These are phyloP conservation scores for Moesziomyces sp. DNA, from an alignment of 1,284 basidiomycete species.

Conservation along the genomic window DNA sequence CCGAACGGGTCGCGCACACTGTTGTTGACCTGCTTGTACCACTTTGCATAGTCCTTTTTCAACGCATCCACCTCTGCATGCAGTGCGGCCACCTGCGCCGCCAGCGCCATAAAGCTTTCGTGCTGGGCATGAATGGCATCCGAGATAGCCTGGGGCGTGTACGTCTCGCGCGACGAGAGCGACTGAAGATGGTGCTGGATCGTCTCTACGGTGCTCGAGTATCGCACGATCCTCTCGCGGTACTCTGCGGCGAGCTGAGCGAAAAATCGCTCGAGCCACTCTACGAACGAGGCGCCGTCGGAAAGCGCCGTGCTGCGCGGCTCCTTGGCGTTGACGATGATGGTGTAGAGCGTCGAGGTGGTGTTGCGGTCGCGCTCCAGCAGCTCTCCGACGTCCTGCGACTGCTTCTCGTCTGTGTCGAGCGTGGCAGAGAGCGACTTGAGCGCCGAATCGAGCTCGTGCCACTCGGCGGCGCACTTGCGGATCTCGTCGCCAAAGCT, in stretches of 20 bases:
- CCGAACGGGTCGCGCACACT: conserved; percentile 63
- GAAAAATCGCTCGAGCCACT: conserved; percentile 61
- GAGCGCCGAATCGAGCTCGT: conserved; percentile 55
- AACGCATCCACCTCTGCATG: conserved; percentile 63
- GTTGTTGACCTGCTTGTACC: conserved; percentile 61
- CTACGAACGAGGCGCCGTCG: conserved; percentile 51
- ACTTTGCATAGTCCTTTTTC: conserved; percentile 62
- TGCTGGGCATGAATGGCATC: conserved; percentile 64
- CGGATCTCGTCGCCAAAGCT: conserved; percentile 53
- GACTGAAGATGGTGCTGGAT: conserved; percentile 59
- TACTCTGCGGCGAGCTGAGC: conserved; percentile 50
- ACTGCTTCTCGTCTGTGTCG: conserved; percentile 47
- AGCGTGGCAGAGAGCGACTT: conserved; percentile 54
- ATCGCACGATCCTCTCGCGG: conserved; percentile 54
- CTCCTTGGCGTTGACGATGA: conserved; percentile 54
- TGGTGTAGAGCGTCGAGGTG: conserved; percentile 54
- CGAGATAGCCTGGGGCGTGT: conserved; percentile 59
- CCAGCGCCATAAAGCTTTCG: conserved; percentile 62
- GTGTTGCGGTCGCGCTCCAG: conserved; percentile 61
- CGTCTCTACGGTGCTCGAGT: conserved; percentile 62
- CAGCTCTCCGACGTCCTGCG: conserved; percentile 30
- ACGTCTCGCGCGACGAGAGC: conserved; percentile 50
- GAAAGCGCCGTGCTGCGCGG: conserved; percentile 15
- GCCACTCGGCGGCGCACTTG: conserved; percentile 52
- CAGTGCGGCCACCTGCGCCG: conserved; percentile 59